Percentiles rank a stretch among this genome's conserved stretches.
These are phyloP conservation scores for Lomentospora prolificans DNA, from an alignment of 2,329 filamentous ascomycete species.

Conservation along the genomic window DNA sequence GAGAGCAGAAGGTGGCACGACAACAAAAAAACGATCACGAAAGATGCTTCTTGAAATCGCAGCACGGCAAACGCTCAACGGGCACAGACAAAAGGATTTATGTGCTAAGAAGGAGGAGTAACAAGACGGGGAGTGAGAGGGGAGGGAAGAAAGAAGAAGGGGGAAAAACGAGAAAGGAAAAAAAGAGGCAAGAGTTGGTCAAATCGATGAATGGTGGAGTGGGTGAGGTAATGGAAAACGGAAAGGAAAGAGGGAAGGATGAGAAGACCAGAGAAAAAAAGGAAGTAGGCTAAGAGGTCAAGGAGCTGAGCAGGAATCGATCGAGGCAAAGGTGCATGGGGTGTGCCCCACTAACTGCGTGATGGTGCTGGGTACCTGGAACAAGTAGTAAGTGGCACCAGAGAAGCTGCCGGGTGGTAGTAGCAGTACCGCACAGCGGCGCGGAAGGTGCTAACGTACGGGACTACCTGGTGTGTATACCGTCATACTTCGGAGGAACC, in stretches of 20 bases:
- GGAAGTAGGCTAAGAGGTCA: slow-evolving; percentile 19
- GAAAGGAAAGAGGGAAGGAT: slow-evolving; percentile 19
- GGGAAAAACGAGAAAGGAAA: slow-evolving; percentile 12
- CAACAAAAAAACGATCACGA: slow-evolving; percentile 18
- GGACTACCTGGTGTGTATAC: neutral
- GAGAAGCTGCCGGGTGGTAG: neutral
- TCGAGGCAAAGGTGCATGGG: slow-evolving; percentile 6
- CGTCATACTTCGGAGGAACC: neutral
- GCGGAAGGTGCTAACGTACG: neutral
- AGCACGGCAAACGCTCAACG: slow-evolving; percentile 15
- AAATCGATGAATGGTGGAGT: slow-evolving; percentile 20
- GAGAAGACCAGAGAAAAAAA: slow-evolving; percentile 18
- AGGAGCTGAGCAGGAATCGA: slow-evolving; percentile 16
- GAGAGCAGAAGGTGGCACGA: slow-evolving; percentile 23
- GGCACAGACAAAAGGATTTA: slow-evolving; percentile 9
- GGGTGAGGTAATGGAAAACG: slow-evolving; percentile 36
- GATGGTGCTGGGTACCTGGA: slow-evolving; percentile 5
- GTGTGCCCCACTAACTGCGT: slow-evolving; percentile 5
- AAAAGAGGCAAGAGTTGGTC: slow-evolving; percentile 19
- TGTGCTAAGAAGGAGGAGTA: slow-evolving; percentile 11
- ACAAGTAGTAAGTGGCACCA: slow-evolving; percentile 1
- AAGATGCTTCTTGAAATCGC: slow-evolving; percentile 28
- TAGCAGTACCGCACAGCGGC: neutral
- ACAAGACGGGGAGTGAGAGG: slow-evolving; percentile 12
- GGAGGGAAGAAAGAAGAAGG: slow-evolving; percentile 16